Evolutionary conservation across 2,329 filamentous ascomycete species (phyloP), one percentile per base, ranked within the genome.

Genomic region (Ascocoryne sarcoides): DNA sequence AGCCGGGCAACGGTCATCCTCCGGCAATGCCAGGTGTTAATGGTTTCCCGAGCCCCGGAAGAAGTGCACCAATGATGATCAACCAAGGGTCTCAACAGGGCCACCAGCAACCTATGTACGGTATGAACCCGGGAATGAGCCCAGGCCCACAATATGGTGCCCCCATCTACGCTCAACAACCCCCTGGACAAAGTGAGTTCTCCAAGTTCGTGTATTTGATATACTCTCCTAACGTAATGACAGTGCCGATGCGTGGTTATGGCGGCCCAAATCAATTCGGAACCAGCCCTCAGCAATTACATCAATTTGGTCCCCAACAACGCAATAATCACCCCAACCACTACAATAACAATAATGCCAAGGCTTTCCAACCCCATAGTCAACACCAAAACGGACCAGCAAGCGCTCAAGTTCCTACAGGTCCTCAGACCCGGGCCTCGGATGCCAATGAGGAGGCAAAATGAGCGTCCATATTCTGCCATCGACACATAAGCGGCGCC

Each of bases 81-180:
- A 89, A 89, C 51, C 87, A 95, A 65, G 86, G 86, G 40, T 95
- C 89, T 19, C 90, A 95, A 57, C 89, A 94, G 61, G 88, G 89
- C 30, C 87, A 93, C 59, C 69, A 70, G 42, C 69, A 70, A 35
- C 52, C 67, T 55, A 76, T 69, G 65, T 89, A 75, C 68, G 83
- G 45, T 17, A 85, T 89, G 80, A 84, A 80, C 54, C 82, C 82
- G 32, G 79, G 71, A 39, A 73, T 81, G 62, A 82, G 82, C 57
- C 85, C 82, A 57, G 82, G 79, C 55, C 57, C 51, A 29, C 84
- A 87, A 38, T 61, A 55, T 41, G 53, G 52, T 10, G 46, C 47
- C 58, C 82, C 83, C 28, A 76, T 78, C 39, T 88, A 82, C 62
- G 69, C 71, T 44, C 75, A 77, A 21, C 83, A 83, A 51, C 83